A percentile compares a stretch with the other conserved stretches of the same genome.
Evolutionary conservation across 208 protist species (phyloP).

Genomic region (Acanthamoeba royreba): DNA sequence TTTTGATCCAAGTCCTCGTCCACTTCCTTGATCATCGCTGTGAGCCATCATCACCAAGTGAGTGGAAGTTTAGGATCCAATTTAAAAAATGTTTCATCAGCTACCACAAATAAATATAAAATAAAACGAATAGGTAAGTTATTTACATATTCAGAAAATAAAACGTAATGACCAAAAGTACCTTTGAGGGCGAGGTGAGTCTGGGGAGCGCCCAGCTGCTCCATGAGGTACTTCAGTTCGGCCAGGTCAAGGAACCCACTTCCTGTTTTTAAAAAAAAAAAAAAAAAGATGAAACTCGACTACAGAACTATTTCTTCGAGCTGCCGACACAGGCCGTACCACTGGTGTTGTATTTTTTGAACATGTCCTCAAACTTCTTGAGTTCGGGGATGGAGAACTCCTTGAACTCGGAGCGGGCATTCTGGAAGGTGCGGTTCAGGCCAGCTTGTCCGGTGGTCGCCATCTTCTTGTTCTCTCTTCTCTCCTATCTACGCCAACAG

Average conservation of each 20-base stretch:
- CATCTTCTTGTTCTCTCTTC: neutral
- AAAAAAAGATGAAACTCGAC: neutral
- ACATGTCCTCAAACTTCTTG: conserved; percentile 27
- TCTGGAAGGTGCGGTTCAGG: neutral
- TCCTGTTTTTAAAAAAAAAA: neutral
- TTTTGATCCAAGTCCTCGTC: conserved; percentile 1
- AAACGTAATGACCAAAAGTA: no score
- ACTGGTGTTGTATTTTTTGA: conserved; percentile 17
- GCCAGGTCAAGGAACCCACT: neutral
- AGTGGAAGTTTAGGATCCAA: neutral
- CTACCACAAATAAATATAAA: neutral
- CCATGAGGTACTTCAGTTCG: conserved; percentile 45
- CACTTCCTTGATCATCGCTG: conserved; percentile 28
- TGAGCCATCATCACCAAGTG: neutral
- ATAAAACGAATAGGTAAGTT: neutral
- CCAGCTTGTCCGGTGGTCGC: neutral
- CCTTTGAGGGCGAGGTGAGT: conserved; percentile 38
- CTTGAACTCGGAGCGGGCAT: conserved; percentile 30
- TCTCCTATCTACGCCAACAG: neutral
- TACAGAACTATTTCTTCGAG: neutral
- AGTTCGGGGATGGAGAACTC: conserved; percentile 15
- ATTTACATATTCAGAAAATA: no score
- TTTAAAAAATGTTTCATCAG: no score
- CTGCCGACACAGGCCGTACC: neutral
- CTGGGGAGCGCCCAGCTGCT: neutral